Percentiles rank a stretch among this genome's conserved stretches.
Evolutionary conservation across 164 flowering plant species (phyloP).

Genomic region (Magnolia sinica): DNA sequence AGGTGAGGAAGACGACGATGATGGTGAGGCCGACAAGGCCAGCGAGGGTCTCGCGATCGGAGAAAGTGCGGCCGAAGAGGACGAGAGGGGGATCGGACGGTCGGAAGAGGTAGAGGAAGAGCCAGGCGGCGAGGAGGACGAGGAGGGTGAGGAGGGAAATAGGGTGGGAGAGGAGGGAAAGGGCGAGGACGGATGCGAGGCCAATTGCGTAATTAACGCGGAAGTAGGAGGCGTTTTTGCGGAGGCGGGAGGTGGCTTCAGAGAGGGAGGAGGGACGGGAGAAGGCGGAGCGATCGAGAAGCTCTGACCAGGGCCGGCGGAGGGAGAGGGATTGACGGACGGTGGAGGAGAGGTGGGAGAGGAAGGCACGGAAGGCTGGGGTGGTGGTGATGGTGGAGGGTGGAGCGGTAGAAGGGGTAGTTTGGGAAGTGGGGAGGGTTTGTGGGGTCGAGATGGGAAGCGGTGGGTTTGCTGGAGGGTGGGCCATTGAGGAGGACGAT

Average conservation of each 20-base stretch:
- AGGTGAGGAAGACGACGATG: slow-evolving; percentile 64
- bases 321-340: slow-evolving; percentile 52
- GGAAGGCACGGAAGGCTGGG: slow-evolving; percentile 64
- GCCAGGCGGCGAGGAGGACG: slow-evolving; percentile 59
- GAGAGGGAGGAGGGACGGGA: slow-evolving; percentile 63
- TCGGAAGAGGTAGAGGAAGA: slow-evolving; percentile 73
- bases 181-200: slow-evolving; percentile 41
- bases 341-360: slow-evolving; percentile 44
- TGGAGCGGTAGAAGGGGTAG: slow-evolving; percentile 23
- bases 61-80: slow-evolving; percentile 53
- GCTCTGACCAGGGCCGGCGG: slow-evolving; percentile 81
- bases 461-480: background rate
- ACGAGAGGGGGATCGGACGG: slow-evolving; percentile 72
- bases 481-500: slow-evolving; percentile 1
- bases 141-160: slow-evolving; percentile 59
- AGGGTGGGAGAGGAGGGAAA: slow-evolving; percentile 68
- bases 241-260: slow-evolving; percentile 68
- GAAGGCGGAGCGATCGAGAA: slow-evolving; percentile 59
- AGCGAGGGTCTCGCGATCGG: slow-evolving; percentile 62
- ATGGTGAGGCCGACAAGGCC: slow-evolving; percentile 36
- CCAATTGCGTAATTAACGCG: slow-evolving; percentile 61
- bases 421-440: slow-evolving; percentile 6
- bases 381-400: slow-evolving; percentile 42
- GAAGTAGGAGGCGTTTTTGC: slow-evolving; percentile 75
- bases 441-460: slow-evolving; percentile 21